Conservation (phyloP, 2,329 filamentous ascomycete genomes). For the Claviceps lovelessii region DNA sequence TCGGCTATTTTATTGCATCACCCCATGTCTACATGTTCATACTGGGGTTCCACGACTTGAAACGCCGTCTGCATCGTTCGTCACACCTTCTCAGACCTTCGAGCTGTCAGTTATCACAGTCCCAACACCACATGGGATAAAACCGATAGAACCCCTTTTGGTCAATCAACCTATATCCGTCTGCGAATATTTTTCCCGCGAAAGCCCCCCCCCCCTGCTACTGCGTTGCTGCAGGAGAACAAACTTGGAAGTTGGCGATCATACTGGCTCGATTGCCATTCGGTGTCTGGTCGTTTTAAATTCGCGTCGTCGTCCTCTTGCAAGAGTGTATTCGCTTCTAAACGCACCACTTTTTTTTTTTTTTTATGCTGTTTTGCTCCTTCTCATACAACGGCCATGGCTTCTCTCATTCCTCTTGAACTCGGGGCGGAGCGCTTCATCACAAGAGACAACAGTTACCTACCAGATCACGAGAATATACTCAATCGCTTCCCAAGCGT, state of each 20-base stretch:
- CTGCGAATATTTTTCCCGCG: background rate
- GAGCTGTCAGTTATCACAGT: background rate
- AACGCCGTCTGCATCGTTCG: conserved; percentile 2
- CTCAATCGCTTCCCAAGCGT: conserved; percentile 1
- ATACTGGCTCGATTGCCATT: background rate
- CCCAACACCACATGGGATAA: background rate
- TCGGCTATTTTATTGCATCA: background rate
- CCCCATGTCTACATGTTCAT: background rate
- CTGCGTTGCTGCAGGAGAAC: background rate
- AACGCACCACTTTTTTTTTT: background rate
- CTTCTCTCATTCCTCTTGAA: conserved; percentile 19
- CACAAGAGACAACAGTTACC: conserved; percentile 1
- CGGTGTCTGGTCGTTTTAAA: background rate
- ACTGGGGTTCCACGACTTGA: conserved; percentile 2
- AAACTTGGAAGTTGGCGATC: background rate
- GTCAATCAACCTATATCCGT: background rate
- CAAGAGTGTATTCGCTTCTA: background rate
- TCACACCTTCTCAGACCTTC: background rate
- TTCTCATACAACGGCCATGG: conserved; percentile 10
- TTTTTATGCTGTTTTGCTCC: no score
- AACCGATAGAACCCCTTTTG: background rate
- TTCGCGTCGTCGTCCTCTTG: background rate
- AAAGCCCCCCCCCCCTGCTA: background rate
- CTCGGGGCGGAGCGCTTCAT: conserved; percentile 9
- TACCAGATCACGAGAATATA: background rate